Evolutionary conservation across 2,329 filamentous ascomycete genomes (phyloP), one percentile per base, ranked within the genome.

Genomic region (Leptographium galeiforme): DNA sequence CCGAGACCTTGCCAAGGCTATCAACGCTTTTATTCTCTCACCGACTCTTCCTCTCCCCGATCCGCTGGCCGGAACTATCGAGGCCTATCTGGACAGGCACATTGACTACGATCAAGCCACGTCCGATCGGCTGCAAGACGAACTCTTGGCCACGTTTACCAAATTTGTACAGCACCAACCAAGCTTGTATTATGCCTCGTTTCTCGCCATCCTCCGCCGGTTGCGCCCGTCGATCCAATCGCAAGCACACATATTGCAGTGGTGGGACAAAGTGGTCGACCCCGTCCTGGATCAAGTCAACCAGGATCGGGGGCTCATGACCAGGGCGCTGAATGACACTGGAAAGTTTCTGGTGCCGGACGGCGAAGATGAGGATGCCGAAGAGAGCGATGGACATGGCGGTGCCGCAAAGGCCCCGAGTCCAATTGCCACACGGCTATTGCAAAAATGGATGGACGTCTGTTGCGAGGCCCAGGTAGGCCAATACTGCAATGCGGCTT

Each of bases 61-160:
- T 58, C 79, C 84, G 54, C 70, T 89, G 51, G 66, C 74, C 59
- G 69, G 75, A 43, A 71, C 79, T 51, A 81, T 90, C 57, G 74
- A 82, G 53, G 71, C 71, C 55, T 91, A 88, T 67, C 72, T 88
- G 50, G 77, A 82, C 47, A 82, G 81, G 61, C 81, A 87, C 63
- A 71, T 78, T 53, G 77, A 78, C 59, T 76, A 79, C 58, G 86
- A 90, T 61, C 84, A 88, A 51, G 69, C 74, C 53, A 75, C 81
- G 43, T 76, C 81, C n/a, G 84, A 87, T 59, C 80, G 82, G 54
- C 73, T 89, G 50, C 81, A 89, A 57, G 85, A 89, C 43, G 86
- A 89, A 60, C 74, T 93, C 8, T 70, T 84, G 43, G 67, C 73
- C 30, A 74, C 87, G 52, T 89, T 84, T 68, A 74, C 82, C 55